A percentile compares a stretch with the other conserved stretches of the same genome.
These are phyloP conservation scores for Spathaspora gorwiae DNA, from an alignment of 805 yeast species.

Conservation along the genomic window DNA sequence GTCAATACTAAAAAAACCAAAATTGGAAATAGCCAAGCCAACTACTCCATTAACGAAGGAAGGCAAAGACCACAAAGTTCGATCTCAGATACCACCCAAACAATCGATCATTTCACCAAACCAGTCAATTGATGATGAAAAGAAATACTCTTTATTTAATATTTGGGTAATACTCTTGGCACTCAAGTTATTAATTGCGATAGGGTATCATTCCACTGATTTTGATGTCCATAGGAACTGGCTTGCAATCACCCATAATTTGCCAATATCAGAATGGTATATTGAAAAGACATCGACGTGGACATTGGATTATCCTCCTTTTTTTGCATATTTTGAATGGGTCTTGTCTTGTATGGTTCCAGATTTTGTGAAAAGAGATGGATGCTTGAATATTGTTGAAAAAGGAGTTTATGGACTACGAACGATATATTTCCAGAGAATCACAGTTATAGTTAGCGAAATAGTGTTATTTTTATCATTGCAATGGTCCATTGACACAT, in stretches of 20 bases:
- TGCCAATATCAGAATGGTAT: constrained; percentile 83
- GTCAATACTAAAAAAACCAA: not conserved
- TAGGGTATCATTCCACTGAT: constrained; percentile 90
- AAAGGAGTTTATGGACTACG: constrained; percentile 69
- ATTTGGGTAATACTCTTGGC: constrained; percentile 34
- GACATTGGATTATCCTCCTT: constrained; percentile 97
- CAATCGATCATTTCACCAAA: not conserved
- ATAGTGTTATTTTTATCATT: constrained; percentile 62
- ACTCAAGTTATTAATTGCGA: constrained; percentile 28
- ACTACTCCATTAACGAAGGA: not conserved
- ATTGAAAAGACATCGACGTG: constrained; percentile 73
- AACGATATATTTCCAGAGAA: constrained; percentile 78
- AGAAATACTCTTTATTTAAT: constrained; percentile 24
- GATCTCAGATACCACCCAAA: not conserved
- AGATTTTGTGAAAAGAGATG: constrained; percentile 55
- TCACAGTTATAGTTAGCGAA: constrained; percentile 78
- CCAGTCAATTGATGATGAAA: not conserved
- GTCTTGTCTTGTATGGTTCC: constrained; percentile 70
- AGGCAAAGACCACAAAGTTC: not conserved
- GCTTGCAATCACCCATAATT: constrained; percentile 80
- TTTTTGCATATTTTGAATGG: constrained; percentile 95
- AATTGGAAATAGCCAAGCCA: not conserved
- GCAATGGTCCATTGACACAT: constrained; percentile 61
- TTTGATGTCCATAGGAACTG: constrained; percentile 97
- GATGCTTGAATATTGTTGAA: constrained; percentile 66